phyloP scores from a whole-genome alignment of 208 protist species.

The Vickermania spadyakhi region DNA sequence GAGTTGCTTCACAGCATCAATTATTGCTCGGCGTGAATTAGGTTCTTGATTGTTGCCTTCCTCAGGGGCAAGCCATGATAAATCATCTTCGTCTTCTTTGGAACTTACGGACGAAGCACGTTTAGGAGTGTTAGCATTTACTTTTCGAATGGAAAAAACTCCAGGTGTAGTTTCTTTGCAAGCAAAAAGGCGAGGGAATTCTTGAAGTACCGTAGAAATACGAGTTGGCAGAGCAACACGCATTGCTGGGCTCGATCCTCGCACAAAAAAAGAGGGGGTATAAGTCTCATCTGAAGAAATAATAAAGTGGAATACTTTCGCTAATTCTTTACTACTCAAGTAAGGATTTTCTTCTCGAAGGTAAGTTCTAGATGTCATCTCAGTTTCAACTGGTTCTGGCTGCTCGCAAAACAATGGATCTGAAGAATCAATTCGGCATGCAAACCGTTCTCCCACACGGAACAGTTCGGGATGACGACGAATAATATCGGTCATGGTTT shows the following conservation, averaged over 20 bases:
- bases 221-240: constrained; percentile 59
- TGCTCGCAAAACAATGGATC: constrained; percentile 35
- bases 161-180: constrained; percentile 70
- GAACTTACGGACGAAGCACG: neutral
- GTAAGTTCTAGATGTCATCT: constrained; percentile 27
- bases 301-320: constrained; percentile 75
- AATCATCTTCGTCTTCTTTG: constrained; percentile 8
- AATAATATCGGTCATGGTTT: constrained; percentile 43
- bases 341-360: constrained; percentile 77
- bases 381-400: constrained; percentile 30
- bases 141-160: constrained; percentile 57
- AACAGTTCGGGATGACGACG: constrained; percentile 60
- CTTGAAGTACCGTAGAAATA: constrained; percentile 49
- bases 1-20: constrained; percentile 32
- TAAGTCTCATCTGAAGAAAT: constrained; percentile 49
- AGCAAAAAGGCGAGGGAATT: constrained; percentile 61
- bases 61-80: constrained; percentile 1
- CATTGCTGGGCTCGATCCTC: constrained; percentile 74
- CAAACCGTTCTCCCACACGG: constrained; percentile 46
- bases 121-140: constrained; percentile 5
- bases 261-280: constrained; percentile 44
- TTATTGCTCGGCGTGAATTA: constrained; percentile 12
- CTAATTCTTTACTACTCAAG: constrained; percentile 35
- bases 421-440: constrained; percentile 62
- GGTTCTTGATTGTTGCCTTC: neutral